Conservation (phyloP, 2,329 filamentous ascomycete genomes). For the Mycosphaerelloides madeirae region DNA sequence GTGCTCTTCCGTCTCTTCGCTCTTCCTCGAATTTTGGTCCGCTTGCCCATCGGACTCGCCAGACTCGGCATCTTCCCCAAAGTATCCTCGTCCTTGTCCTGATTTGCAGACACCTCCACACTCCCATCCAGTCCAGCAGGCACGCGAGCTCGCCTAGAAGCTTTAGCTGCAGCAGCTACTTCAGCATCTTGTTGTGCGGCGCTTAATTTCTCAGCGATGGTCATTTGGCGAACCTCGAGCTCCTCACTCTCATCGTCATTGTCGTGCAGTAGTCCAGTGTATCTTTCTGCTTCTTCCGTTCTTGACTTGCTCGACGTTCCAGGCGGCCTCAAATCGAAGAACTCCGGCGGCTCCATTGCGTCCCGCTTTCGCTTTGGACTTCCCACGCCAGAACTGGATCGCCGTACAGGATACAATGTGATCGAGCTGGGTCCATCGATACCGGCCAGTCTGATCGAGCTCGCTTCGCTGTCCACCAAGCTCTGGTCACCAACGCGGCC, state of each 20-base stretch:
- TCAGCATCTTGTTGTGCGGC: constrained; percentile 43
- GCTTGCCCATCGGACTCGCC: constrained; percentile 33
- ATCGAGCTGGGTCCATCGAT: constrained; percentile 7
- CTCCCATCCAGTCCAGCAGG: constrained; percentile 22
- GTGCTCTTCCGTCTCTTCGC: constrained; percentile 66
- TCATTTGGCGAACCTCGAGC: constrained; percentile 29
- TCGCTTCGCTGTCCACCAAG: constrained; percentile 25
- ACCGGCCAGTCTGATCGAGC: constrained; percentile 21
- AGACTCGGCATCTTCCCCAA: constrained; percentile 39
- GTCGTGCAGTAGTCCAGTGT: constrained; percentile 18
- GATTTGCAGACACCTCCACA: constrained; percentile 17
- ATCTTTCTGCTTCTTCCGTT: constrained; percentile 8
- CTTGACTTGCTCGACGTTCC: constrained; percentile 14
- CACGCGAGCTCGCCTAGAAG: constrained; percentile 1
- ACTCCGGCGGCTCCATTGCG: constrained; percentile 32
- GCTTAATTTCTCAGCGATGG: constrained; percentile 45
- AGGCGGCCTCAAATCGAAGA: constrained; percentile 33
- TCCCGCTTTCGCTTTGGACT: constrained; percentile 28
- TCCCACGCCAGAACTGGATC: constrained; percentile 3
- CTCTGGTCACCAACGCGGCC: constrained; percentile 21
- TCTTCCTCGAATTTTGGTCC: constrained; percentile 52
- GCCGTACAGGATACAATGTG: constrained; percentile 2
- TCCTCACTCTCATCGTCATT: constrained; percentile 34
- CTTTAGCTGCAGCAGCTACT: constrained; percentile 33
- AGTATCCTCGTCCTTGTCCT: constrained; percentile 23